Percentiles rank a stretch among this genome's conserved stretches.
Evolutionary conservation across 2,329 filamentous ascomycete species (phyloP).

Genomic region (Penicillium fuscoglaucum): DNA sequence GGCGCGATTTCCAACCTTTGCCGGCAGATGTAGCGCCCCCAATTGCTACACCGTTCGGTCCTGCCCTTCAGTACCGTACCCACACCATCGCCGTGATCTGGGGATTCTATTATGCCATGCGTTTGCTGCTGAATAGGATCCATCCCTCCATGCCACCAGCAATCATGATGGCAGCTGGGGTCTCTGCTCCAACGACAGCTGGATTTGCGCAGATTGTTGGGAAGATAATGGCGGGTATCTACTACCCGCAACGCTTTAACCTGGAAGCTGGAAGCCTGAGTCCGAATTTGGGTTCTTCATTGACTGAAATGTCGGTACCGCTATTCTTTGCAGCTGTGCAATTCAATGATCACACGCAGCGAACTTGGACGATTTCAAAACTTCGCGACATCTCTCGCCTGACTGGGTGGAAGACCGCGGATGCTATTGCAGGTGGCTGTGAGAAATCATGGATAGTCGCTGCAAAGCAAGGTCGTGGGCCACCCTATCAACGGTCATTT

Average conservation of each 20-base stretch:
- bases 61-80: slow-evolving; percentile 76
- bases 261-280: slow-evolving; percentile 58
- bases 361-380: slow-evolving; percentile 73
- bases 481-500: slow-evolving; percentile 60
- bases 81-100: slow-evolving; percentile 86
- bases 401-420: slow-evolving; percentile 84
- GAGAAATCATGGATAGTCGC: slow-evolving; percentile 81
- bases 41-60: slow-evolving; percentile 73
- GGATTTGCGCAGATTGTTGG: slow-evolving; percentile 73
- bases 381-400: slow-evolving; percentile 73
- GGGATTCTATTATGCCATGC: slow-evolving; percentile 81
- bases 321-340: slow-evolving; percentile 86
- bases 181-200: slow-evolving; percentile 71
- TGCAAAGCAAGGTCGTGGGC: slow-evolving; percentile 70
- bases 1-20: slow-evolving; percentile 74
- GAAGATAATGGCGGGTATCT: slow-evolving; percentile 72
- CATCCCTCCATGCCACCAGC: slow-evolving; percentile 91
- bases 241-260: slow-evolving; percentile 44
- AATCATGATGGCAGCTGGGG: slow-evolving; percentile 79
- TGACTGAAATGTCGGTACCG: slow-evolving; percentile 79
- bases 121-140: slow-evolving; percentile 76
- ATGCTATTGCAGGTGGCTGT: slow-evolving; percentile 78
- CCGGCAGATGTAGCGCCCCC: slow-evolving; percentile 65
- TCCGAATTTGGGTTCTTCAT: slow-evolving; percentile 73
- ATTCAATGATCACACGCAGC: slow-evolving; percentile 69